Conservation (phyloP, 1,139 yeast species). For the Insectozyma bohioensis region DNA sequence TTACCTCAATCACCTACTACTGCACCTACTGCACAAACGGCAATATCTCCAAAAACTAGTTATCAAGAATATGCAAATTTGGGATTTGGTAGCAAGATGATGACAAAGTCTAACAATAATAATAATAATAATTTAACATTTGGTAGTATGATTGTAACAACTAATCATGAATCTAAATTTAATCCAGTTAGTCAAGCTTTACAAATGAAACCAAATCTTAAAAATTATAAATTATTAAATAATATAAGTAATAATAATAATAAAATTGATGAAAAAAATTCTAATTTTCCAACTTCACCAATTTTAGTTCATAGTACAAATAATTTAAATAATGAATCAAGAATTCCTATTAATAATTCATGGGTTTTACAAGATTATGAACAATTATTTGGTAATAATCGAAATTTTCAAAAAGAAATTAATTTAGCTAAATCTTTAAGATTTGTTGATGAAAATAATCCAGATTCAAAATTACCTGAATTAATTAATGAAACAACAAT, state of each 20-base stretch:
- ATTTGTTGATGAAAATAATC: slow-evolving; percentile 6
- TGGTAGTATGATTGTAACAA: too few relatives aligned
- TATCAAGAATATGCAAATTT: too few relatives aligned
- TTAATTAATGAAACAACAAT: slow-evolving; percentile 10
- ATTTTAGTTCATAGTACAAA: slow-evolving; percentile 7
- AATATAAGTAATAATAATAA: too few relatives aligned
- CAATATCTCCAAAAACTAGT: too few relatives aligned
- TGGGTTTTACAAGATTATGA: slow-evolving; percentile 15
- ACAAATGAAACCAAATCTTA: slow-evolving; percentile 10
- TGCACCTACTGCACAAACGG: background rate
- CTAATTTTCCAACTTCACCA: slow-evolving; percentile 7
- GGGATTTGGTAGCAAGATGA: too few relatives aligned
- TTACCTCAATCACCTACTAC: slow-evolving; percentile 1
- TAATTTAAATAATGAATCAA: slow-evolving; percentile 4
- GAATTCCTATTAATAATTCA: slow-evolving; percentile 5
- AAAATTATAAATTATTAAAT: slow-evolving; percentile 10
- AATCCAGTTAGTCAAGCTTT: slow-evolving; percentile 13
- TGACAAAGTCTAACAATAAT: background rate
- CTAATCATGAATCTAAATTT: slow-evolving; percentile 4
- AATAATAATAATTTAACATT: background rate
- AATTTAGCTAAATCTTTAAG: slow-evolving; percentile 12
- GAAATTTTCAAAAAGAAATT: slow-evolving; percentile 12
- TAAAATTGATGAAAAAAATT: slow-evolving; percentile 1
- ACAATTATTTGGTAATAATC: slow-evolving; percentile 12
- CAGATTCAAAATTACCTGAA: slow-evolving; percentile 3